Evolutionary conservation across 805 yeast genomes (phyloP).

Genomic region (Candida ovalis): DNA sequence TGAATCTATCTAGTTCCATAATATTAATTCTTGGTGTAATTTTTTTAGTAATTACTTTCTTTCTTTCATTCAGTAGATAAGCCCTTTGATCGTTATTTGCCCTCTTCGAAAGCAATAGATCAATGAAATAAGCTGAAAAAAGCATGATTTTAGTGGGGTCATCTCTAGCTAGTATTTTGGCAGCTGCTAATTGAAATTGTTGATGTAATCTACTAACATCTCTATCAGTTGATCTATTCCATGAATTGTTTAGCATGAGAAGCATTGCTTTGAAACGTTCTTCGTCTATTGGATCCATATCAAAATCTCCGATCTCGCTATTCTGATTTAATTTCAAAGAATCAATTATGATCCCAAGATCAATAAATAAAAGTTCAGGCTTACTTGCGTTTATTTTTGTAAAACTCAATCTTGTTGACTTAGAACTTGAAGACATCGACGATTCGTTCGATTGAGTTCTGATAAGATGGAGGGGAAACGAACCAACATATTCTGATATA

Average conservation of each 20-base stretch:
- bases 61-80: slow-evolving; percentile 4
- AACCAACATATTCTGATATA: slow-evolving; percentile 14
- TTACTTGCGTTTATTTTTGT: slow-evolving; percentile 3
- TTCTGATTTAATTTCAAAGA: slow-evolving; percentile 8
- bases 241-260: slow-evolving; percentile 5
- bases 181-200: slow-evolving; percentile 13
- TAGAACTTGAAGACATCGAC: slow-evolving; percentile 4
- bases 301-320: slow-evolving; percentile 5
- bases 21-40: slow-evolving; percentile 13
- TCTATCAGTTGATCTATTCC: slow-evolving; percentile 4
- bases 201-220: slow-evolving; percentile 7
- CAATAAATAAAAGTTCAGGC: slow-evolving; percentile 9
- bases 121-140: slow-evolving; percentile 15
- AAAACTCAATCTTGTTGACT: background rate
- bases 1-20: slow-evolving; percentile 11
- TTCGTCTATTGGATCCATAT: slow-evolving; percentile 5
- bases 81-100: slow-evolving; percentile 5
- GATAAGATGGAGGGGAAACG: slow-evolving; percentile 1
- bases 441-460: slow-evolving; percentile 12
- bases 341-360: slow-evolving; percentile 7
- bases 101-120: slow-evolving; percentile 9
- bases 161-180: slow-evolving; percentile 7
- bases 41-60: slow-evolving; percentile 6
- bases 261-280: slow-evolving; percentile 14
- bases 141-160: slow-evolving; percentile 13